A percentile compares a stretch with the other conserved stretches of the same genome.
Evolutionary conservation across 257 asterid species (phyloP).

Genomic region (Primulina eburnea): DNA sequence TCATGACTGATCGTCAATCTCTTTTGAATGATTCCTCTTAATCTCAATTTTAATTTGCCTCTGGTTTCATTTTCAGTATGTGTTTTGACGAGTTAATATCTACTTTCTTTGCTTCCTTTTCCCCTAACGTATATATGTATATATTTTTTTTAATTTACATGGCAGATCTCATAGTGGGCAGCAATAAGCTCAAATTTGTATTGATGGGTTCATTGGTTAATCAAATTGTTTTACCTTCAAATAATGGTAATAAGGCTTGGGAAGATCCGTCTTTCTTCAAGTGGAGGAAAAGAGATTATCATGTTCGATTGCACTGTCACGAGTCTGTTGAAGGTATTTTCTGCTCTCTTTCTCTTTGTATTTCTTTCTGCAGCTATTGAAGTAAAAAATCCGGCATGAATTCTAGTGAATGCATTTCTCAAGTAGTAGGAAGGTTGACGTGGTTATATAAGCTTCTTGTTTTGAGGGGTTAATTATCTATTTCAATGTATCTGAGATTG

Average conservation of each 20-base stretch:
- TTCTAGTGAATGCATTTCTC: not conserved
- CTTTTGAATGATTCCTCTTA: not conserved
- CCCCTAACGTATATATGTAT: no score
- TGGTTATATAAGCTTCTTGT: not conserved
- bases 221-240: slow-evolving; percentile 61
- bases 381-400: not conserved
- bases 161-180: slow-evolving; percentile 15
- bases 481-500: slow-evolving; percentile 14
- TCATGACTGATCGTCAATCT: slow-evolving; percentile 8
- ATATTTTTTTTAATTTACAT: not conserved
- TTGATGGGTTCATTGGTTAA: slow-evolving; percentile 64
- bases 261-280: slow-evolving; percentile 90
- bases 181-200: slow-evolving; percentile 26
- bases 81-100: not conserved
- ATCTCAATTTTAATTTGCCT: slow-evolving; percentile 11
- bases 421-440: slow-evolving; percentile 14
- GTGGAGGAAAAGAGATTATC: slow-evolving; percentile 94
- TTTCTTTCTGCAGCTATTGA: not conserved
- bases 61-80: slow-evolving; percentile 9
- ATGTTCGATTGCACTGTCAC: slow-evolving; percentile 84
- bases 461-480: slow-evolving; percentile 8
- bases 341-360: slow-evolving; percentile 6
- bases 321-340: slow-evolving; percentile 82
- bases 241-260: slow-evolving; percentile 68
- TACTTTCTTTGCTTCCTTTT: not conserved